phyloP scores from a whole-genome alignment of 2,329 filamentous ascomycete genomes.

The Fusarium lyarnte region DNA sequence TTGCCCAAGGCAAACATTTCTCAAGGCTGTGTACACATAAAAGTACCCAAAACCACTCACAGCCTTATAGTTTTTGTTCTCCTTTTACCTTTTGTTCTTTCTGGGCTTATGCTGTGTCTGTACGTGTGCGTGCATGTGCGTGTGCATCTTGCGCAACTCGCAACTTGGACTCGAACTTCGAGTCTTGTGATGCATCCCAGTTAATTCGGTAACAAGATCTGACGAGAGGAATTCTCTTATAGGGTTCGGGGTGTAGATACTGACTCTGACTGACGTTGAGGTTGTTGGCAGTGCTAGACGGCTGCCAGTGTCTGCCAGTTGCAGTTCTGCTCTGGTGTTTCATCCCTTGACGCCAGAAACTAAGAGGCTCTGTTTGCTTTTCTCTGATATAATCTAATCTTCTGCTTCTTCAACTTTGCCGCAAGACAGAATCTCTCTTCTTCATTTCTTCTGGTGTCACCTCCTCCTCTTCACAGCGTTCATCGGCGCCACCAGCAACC shows the following conservation, averaged over 20 bases:
- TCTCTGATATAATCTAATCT: background rate
- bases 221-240: background rate
- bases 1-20: slow-evolving; percentile 6
- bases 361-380: background rate
- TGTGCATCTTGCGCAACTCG: slow-evolving; percentile 32
- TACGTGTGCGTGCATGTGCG: slow-evolving; percentile 11
- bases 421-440: background rate
- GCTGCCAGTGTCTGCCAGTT: slow-evolving; percentile 15
- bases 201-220: slow-evolving; percentile 1
- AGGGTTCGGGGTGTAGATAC: background rate
- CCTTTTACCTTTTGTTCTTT: background rate
- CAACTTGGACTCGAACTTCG: slow-evolving; percentile 38
- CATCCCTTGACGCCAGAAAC: background rate
- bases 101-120: slow-evolving; percentile 24
- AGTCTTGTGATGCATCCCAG: slow-evolving; percentile 24
- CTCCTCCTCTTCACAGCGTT: slow-evolving; percentile 1
- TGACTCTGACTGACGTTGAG: background rate
- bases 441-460: slow-evolving; percentile 32
- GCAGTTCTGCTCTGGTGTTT: background rate
- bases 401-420: slow-evolving; percentile 1
- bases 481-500: slow-evolving; percentile 21
- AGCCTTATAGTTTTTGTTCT: background rate
- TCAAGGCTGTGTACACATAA: background rate
- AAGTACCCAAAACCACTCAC: background rate
- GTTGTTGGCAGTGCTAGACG: background rate